Evolutionary conservation across 768 basidiomycete genomes (phyloP), one percentile per base, ranked within the genome.

Genomic region (Trichaptum fuscoviolaceum): DNA sequence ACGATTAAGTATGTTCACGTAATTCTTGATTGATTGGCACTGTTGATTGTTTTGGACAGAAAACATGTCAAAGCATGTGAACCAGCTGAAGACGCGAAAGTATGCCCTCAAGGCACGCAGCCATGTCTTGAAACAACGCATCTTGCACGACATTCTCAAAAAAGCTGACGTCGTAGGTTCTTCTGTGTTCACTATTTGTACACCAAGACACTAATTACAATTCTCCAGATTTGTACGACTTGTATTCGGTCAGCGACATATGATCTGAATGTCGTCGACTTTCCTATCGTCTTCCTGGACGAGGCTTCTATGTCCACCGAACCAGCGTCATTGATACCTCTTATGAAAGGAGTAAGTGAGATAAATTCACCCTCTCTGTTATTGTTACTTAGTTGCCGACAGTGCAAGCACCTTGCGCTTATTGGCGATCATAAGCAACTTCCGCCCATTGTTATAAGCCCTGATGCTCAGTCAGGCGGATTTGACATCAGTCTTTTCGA

Each of bases 361-460:
- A 25, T n/a, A 26, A 67, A 30, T 69, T 64, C 30, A 30, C 30
- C 30, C 61, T 63, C 69, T 30, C 34, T 20, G 42, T 35, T 35
- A 26, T 64, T 67, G 35, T 63, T 64, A 42, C 15, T 67, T 69
- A 69, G 62, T 67, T 64, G 25, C 67, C 58, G 62, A 24, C 57
- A 95, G 93, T 89, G 89, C 8, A 83, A 80, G 63, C 95, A 97
- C 71, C 82, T 93, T 35, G 86, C 93, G 0, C 84, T 98, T 60
- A 96, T 98, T 70, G 95, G 95, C n/a, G 95, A 98, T 77, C 95
- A 98, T 77, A 96, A 96, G 73, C 95, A 98, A 74, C 82, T 98
- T 10, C 94, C 95, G 8, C 94, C 95, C 0, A 86, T 96, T 68
- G 92, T 96, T 66, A 81, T 86, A 24, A 93, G 91, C 68, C 81